Evolutionary conservation across 345 rosid species (phyloP).

Genomic region (Lumnitzera racemosa): DNA sequence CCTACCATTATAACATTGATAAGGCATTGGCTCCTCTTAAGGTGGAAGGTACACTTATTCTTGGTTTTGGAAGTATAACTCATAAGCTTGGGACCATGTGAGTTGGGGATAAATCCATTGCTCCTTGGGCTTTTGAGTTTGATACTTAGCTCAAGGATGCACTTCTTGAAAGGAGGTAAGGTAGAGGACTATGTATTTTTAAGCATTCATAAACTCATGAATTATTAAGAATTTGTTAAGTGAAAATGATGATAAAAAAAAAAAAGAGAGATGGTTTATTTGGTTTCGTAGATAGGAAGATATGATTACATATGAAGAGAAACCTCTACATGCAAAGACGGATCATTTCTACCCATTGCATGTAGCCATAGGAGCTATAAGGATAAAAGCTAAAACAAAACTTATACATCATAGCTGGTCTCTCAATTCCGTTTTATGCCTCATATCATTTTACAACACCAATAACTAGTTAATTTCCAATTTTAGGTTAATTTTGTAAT

Average conservation of each 20-base stretch:
- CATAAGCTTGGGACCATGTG: constrained; percentile 61
- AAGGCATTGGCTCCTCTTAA: constrained; percentile 74
- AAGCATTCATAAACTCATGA: not conserved
- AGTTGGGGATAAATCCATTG: constrained; percentile 6
- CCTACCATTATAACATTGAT: constrained; percentile 76
- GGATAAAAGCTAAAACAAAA: constrained; percentile 50
- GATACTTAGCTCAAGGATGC: constrained; percentile 81
- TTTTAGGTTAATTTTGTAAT: no score
- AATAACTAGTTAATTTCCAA: not conserved
- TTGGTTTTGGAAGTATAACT: constrained; percentile 79
- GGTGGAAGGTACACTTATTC: constrained; percentile 78
- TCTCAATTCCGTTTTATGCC: constrained; percentile 58
- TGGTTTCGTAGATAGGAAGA: constrained; percentile 52
- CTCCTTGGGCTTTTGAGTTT: constrained; percentile 70
- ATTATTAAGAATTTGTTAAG: not conserved
- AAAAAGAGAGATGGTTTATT: not conserved
- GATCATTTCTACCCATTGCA: constrained; percentile 94
- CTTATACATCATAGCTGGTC: constrained; percentile 81
- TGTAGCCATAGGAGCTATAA: constrained; percentile 87
- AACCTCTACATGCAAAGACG: constrained; percentile 57
- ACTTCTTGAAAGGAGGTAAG: constrained; percentile 76
- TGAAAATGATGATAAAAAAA: no score
- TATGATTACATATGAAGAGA: constrained; percentile 54
- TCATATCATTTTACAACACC: constrained; percentile 58
- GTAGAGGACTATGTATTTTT: not conserved